Base-by-base conservation (phyloP, 2,329 filamentous ascomycete genomes). In the Aquanectria penicillioides region DNA sequence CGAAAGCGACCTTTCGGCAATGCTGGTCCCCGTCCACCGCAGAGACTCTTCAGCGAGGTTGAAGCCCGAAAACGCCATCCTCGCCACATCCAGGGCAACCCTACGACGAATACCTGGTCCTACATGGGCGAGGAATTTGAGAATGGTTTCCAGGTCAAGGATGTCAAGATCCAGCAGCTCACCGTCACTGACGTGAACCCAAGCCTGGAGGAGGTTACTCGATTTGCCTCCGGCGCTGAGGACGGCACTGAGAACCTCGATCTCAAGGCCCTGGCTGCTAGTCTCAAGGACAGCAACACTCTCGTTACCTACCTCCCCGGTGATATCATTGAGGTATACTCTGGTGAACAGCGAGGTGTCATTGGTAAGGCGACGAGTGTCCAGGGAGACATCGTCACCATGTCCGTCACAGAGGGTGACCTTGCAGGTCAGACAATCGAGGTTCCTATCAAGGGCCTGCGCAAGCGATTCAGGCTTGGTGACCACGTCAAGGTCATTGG, bases 401-500 rank as follows among this genome's bases (percentile, higher is more conserved):
- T 99, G 70, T 83, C 87, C 58, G 93, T 98, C 13, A 90, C 87
- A 2, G 90, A 96, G 70, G 95, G 95, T 41, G 89, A 91, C 34
- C 82, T 98, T 23, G 82, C 81, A 48, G 94, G 94, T 9, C 91
- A 97, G 73, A 88, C 85, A 5, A 95, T 99, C 40, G 94, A 98
- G 73, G 94, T 97, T 10, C 95, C 95, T 1, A 90, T 93, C 62
- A 96, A 95, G 77, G 92, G 92, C 38, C 83, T 99, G 22, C 91
- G 95, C 57, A 99, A 99, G 78, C 87, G 92, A 25, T 99, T 99
- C 84, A 88, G 86, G 65, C 86, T 94, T 62, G 95, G 95, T 81
- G 95, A 99, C 71, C 95, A 99, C 73, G 95, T 99, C 80, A 98
- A 98, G 80, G 95, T 99, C 67, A 97, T 97, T 73, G 94, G 95